These are phyloP conservation scores for Prillingera fragicola DNA, from an alignment of 1,284 basidiomycete species.

Conservation along the genomic window DNA sequence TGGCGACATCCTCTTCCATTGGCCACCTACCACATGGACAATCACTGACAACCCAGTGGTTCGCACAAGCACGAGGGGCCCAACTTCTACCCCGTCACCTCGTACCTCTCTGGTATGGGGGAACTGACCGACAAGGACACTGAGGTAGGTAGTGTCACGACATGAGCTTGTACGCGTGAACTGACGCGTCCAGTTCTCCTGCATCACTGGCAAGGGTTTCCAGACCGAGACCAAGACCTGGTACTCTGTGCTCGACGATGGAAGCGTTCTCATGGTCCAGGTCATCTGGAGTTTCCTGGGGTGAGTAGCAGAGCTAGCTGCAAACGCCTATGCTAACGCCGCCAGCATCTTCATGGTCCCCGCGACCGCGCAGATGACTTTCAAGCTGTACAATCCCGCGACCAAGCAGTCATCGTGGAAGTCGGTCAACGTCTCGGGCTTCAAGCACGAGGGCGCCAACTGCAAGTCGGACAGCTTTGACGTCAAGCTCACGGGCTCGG, in stretches of 20 bases:
- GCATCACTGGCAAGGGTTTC: constrained; percentile 66
- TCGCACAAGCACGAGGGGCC: constrained; percentile 42
- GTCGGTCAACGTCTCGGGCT: constrained; percentile 81
- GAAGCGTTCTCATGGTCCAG: constrained; percentile 77
- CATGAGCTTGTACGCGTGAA: not conserved
- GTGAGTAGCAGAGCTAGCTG: constrained; percentile 54
- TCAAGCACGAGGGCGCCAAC: constrained; percentile 73
- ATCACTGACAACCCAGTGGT: no score
- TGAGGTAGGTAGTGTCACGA: constrained; percentile 23
- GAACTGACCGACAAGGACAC: constrained; percentile 40
- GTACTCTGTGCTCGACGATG: constrained; percentile 80
- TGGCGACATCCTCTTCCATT: no score
- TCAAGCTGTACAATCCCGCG: constrained; percentile 79
- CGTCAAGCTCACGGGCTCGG: constrained; percentile 62
- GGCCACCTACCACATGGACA: no score
- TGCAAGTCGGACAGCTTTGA: constrained; percentile 84
- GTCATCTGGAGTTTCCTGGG: constrained; percentile 93
- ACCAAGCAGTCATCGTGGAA: constrained; percentile 79
- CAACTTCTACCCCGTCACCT: constrained; percentile 73
- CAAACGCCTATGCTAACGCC: constrained; percentile 1
- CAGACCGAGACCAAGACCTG: constrained; percentile 87
- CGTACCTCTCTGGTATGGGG: constrained; percentile 40
- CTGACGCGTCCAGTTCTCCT: constrained; percentile 57
- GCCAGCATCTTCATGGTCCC: constrained; percentile 45
- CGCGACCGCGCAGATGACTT: constrained; percentile 91